Conservation (phyloP, 345 rosid species). For the Gynandropsis gynandra region DNA sequence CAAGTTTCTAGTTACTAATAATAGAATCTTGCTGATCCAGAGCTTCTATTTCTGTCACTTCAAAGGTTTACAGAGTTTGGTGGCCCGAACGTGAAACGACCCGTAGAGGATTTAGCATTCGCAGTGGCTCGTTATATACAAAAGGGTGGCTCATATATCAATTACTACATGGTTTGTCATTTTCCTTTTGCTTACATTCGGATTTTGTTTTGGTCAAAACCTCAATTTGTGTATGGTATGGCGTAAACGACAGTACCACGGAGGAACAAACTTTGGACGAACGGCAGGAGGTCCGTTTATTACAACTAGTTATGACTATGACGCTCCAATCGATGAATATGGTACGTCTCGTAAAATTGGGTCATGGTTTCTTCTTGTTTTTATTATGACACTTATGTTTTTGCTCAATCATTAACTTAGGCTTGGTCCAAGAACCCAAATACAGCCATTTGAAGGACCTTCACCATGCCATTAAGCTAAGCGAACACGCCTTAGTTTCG, state of each 20-base stretch:
- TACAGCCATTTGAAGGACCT: slow-evolving; percentile 87
- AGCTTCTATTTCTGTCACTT: slow-evolving; percentile 2
- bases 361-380: not conserved
- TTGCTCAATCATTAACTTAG: slow-evolving; percentile 27
- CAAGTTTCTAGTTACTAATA: not conserved
- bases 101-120: slow-evolving; percentile 94
- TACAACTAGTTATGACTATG: slow-evolving; percentile 94
- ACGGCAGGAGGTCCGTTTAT: slow-evolving; percentile 95
- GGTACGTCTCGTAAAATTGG: slow-evolving; percentile 36
- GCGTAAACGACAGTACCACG: slow-evolving; percentile 67
- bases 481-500: slow-evolving; percentile 74
- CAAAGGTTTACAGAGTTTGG: slow-evolving; percentile 90
- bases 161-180: slow-evolving; percentile 76
- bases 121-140: slow-evolving; percentile 85
- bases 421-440: slow-evolving; percentile 85
- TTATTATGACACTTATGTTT: not conserved
- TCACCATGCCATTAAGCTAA: slow-evolving; percentile 74
- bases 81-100: slow-evolving; percentile 62
- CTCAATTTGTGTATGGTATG: slow-evolving; percentile 10
- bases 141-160: slow-evolving; percentile 80
- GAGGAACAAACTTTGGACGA: slow-evolving; percentile 98
- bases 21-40: slow-evolving; percentile 1
- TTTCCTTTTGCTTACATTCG: slow-evolving; percentile 9
- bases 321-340: slow-evolving; percentile 97
- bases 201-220: not conserved